A percentile compares a stretch with the other conserved stretches of the same genome.
Evolutionary conservation across 2,329 filamentous ascomycete species (phyloP).

Genomic region (Trichoderma brevicompactum): DNA sequence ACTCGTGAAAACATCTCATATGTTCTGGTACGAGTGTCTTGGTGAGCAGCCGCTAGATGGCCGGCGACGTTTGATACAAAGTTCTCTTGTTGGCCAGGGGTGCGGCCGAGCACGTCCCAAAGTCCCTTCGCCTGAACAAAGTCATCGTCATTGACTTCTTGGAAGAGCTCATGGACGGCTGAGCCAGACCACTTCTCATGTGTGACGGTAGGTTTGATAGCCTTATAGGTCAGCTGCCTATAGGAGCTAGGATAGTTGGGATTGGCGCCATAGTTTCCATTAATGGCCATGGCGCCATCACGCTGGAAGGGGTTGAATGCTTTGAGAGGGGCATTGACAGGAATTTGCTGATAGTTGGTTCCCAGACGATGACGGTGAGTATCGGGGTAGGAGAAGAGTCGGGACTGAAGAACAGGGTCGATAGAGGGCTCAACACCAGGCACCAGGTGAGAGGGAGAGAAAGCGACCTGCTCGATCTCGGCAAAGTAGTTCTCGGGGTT

Average conservation of each 20-base stretch:
- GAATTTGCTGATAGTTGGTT: conserved; percentile 67
- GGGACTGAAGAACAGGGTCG: conserved; percentile 65
- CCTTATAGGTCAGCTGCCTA: conserved; percentile 50
- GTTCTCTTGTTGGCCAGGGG: conserved; percentile 62
- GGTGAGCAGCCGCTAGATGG: conserved; percentile 58
- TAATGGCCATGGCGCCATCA: conserved; percentile 72
- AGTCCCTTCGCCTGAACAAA: conserved; percentile 55
- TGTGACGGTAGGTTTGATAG: conserved; percentile 46
- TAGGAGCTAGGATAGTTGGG: conserved; percentile 62
- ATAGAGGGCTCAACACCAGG: conserved; percentile 66
- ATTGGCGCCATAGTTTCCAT: conserved; percentile 65
- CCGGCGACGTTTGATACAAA: conserved; percentile 63
- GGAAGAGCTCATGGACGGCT: conserved; percentile 50
- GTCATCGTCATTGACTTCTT: conserved; percentile 53
- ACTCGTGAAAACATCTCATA: conserved; percentile 65
- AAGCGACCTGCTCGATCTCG: conserved; percentile 71
- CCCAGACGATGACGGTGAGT: conserved; percentile 67
- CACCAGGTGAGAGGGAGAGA: conserved; percentile 66
- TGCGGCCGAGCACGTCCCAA: conserved; percentile 54
- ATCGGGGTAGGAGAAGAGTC: conserved; percentile 65
- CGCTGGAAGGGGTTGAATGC: conserved; percentile 72
- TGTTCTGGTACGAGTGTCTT: conserved; percentile 59
- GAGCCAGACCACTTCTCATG: conserved; percentile 55
- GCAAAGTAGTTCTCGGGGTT: conserved; percentile 71
- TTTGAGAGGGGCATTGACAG: conserved; percentile 61